phyloP scores from a whole-genome alignment of 1,284 basidiomycete genomes.

The Cerrena zonata region DNA sequence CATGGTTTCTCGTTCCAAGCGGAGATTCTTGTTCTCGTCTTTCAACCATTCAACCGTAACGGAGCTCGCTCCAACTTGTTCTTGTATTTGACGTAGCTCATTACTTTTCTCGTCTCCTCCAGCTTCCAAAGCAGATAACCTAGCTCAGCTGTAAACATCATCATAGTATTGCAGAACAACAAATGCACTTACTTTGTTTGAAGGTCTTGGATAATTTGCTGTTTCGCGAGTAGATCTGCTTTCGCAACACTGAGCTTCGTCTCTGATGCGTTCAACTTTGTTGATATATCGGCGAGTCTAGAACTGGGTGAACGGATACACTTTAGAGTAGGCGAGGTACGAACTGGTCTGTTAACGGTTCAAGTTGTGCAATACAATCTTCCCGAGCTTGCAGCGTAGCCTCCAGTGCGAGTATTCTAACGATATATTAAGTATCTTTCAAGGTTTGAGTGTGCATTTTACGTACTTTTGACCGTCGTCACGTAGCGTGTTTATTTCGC shows the following conservation, averaged over 20 bases:
- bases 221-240: background rate
- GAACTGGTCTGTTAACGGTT: background rate
- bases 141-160: background rate
- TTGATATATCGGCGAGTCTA: background rate
- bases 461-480: constrained; percentile 14
- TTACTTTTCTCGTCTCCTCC: background rate
- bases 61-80: background rate
- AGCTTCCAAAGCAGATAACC: background rate
- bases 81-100: background rate
- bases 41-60: background rate
- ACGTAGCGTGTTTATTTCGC: constrained; percentile 13
- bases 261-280: background rate
- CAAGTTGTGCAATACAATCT: constrained; percentile 3
- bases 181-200: background rate
- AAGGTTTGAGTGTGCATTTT: too few species aligned
- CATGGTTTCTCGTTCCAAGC: background rate
- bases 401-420: constrained; percentile 7
- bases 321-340: background rate
- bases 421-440: background rate
- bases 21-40: background rate
- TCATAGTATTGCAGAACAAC: too few species aligned
- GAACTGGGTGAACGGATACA: background rate
- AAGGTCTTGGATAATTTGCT: background rate
- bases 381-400: constrained; percentile 14
- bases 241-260: background rate